phyloP scores from a whole-genome alignment of 1,284 basidiomycete genomes.

The Moniliella sp. region DNA sequence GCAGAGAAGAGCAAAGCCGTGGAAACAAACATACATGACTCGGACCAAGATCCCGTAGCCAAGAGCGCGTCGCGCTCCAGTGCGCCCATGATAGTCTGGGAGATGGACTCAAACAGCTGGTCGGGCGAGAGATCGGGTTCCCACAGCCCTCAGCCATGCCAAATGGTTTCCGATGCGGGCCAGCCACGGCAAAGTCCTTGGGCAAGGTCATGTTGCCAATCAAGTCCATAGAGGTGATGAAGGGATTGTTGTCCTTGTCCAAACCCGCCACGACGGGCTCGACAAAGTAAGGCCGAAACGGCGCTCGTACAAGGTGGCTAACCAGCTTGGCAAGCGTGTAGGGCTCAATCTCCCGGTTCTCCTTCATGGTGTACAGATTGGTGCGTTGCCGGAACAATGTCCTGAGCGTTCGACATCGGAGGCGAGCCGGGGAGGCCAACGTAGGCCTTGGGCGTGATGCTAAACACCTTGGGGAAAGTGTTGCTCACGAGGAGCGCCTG shows the following conservation, averaged over 20 bases:
- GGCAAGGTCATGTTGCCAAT: slow-evolving; percentile 88
- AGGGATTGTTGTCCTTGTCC: slow-evolving; percentile 61
- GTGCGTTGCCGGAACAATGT: slow-evolving; percentile 52
- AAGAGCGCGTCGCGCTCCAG: slow-evolving; percentile 89
- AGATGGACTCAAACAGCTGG: slow-evolving; percentile 93
- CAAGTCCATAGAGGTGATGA: slow-evolving; percentile 83
- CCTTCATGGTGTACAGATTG: slow-evolving; percentile 99
- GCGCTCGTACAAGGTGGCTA: slow-evolving; percentile 86
- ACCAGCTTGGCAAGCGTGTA: slow-evolving; percentile 89
- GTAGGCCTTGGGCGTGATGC: slow-evolving; percentile 75
- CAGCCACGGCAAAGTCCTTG: slow-evolving; percentile 89
- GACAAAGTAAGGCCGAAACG: slow-evolving; percentile 92
- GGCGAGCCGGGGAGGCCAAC: slow-evolving; percentile 72
- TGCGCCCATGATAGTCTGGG: slow-evolving; percentile 80
- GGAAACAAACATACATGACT: slow-evolving; percentile 83
- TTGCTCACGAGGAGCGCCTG: slow-evolving; percentile 68
- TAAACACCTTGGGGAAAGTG: slow-evolving; percentile 91
- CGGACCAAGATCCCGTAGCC: slow-evolving; percentile 87
- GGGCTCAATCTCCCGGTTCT: slow-evolving; percentile 87
- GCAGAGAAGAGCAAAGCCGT: too few relatives aligned
- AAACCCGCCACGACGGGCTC: slow-evolving; percentile 85
- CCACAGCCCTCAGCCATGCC: slow-evolving; percentile 95
- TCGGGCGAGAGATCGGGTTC: slow-evolving; percentile 90
- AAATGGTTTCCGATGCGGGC: slow-evolving; percentile 75
- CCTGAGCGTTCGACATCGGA: slow-evolving; percentile 78